Conservation (phyloP, 2,329 filamentous ascomycete species). For the Chlorencoelia australis region DNA sequence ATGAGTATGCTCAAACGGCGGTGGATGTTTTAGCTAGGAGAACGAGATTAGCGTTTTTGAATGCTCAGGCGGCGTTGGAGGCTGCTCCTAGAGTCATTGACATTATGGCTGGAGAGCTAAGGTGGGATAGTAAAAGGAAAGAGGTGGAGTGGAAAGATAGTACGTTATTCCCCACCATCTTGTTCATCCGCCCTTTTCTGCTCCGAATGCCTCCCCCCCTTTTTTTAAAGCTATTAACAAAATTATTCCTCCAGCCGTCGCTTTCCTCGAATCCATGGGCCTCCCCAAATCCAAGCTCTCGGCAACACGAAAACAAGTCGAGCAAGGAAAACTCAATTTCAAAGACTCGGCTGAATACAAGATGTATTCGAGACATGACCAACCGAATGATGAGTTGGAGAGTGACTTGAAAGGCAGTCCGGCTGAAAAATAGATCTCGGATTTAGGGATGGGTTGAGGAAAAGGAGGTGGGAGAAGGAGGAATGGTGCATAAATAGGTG, state of each 20-base stretch:
- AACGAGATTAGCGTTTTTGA: constrained; percentile 79
- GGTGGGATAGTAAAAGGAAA: constrained; percentile 65
- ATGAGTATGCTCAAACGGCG: constrained; percentile 88
- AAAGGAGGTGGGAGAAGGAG: too few relatives aligned
- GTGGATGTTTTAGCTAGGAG: constrained; percentile 80
- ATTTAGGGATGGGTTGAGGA: too few relatives aligned
- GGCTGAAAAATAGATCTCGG: too few relatives aligned
- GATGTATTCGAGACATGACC: constrained; percentile 52
- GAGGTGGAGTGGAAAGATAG: constrained; percentile 73
- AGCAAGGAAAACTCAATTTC: constrained; percentile 49
- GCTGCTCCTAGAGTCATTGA: constrained; percentile 79
- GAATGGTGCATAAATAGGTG: too few relatives aligned
- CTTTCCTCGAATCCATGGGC: constrained; percentile 55
- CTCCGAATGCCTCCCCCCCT: background rate
- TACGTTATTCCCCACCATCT: constrained; percentile 31
- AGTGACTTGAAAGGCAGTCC: constrained; percentile 18
- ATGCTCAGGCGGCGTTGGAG: constrained; percentile 82
- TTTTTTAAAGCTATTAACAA: background rate
- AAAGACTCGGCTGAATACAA: constrained; percentile 47
- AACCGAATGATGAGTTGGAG: constrained; percentile 31
- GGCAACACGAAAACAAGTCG: constrained; percentile 49
- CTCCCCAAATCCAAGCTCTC: constrained; percentile 49
- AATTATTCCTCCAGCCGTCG: constrained; percentile 34
- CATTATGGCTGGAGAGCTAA: constrained; percentile 75
- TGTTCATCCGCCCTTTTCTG: background rate